Conservation (phyloP, 116 monocot genomes). For the Posidonia oceanica region DNA sequence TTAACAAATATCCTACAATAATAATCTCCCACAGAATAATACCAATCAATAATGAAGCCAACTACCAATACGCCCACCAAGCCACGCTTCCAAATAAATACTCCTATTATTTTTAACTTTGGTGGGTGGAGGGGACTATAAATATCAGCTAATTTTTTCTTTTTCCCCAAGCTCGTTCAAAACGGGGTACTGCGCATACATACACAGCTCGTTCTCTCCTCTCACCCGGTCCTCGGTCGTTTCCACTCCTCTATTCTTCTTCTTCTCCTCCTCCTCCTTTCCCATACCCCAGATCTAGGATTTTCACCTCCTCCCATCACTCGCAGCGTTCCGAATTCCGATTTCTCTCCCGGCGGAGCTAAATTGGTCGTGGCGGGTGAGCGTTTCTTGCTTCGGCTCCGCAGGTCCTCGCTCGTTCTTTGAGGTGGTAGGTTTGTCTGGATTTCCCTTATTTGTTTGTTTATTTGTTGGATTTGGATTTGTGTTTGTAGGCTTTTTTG, state of each 20-base stretch:
- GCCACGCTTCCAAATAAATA: too few species aligned
- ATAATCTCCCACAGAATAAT: too few species aligned
- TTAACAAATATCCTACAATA: too few species aligned
- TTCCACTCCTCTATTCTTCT: not conserved
- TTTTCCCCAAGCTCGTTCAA: not conserved
- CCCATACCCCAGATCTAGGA: conserved; percentile 6
- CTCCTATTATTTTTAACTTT: too few species aligned
- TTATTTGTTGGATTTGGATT: not conserved
- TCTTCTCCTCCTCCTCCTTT: conserved; percentile 1
- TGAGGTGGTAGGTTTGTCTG: not conserved
- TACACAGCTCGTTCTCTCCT: not conserved
- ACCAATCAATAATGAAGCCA: too few species aligned
- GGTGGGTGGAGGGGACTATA: not conserved
- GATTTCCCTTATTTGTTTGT: not conserved
- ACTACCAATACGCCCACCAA: too few species aligned
- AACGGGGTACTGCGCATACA: too few species aligned
- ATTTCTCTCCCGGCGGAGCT: not conserved
- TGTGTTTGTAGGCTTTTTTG: not conserved
- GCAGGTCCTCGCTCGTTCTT: not conserved
- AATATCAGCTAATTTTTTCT: not conserved
- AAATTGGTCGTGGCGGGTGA: not conserved
- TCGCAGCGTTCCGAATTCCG: not conserved
- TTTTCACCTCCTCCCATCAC: not conserved
- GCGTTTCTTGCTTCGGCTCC: not conserved
- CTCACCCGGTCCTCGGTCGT: not conserved